These are phyloP conservation scores for Rhexocercosporidium sp. DNA, from an alignment of 2,329 filamentous ascomycete genomes.

Conservation along the genomic window DNA sequence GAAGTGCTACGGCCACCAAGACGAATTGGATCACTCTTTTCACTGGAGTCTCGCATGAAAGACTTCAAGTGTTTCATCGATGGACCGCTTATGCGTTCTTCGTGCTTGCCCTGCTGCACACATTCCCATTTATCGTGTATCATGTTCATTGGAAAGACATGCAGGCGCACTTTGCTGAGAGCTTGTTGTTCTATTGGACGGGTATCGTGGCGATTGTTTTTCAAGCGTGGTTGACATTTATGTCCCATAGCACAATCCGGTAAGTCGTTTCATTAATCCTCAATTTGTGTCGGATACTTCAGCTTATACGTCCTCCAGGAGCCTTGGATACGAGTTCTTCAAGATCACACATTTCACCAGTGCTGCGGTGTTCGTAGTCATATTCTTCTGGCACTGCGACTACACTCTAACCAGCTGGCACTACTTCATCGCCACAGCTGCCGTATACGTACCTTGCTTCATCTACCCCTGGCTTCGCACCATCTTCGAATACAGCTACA, in stretches of 20 bases:
- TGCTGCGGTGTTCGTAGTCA: constrained; percentile 6
- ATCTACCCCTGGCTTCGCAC: constrained; percentile 15
- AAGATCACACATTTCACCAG: constrained; percentile 9
- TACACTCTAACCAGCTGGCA: constrained; percentile 12
- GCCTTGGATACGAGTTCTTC: constrained; percentile 18
- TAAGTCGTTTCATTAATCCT: not conserved
- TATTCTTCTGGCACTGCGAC: constrained; percentile 15
- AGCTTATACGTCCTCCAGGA: constrained; percentile 5
- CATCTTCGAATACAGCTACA: constrained; percentile 9
- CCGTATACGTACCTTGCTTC: constrained; percentile 1
- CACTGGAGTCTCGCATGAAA: constrained; percentile 16
- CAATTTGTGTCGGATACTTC: not conserved
- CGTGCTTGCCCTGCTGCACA: constrained; percentile 10
- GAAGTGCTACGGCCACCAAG: constrained; percentile 14
- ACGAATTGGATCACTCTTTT: constrained; percentile 16
- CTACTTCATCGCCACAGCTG: constrained; percentile 13
- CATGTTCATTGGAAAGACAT: constrained; percentile 12
- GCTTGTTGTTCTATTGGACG: constrained; percentile 13
- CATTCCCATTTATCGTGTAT: constrained; percentile 20
- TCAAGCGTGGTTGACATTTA: constrained; percentile 15
- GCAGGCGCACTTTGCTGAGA: constrained; percentile 1
- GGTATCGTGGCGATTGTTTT: constrained; percentile 16
- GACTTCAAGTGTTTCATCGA: constrained; percentile 17
- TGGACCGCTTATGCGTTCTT: constrained; percentile 15
- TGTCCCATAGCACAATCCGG: constrained; percentile 11